A percentile compares a stretch with the other conserved stretches of the same genome.
Conservation (phyloP, 2,329 filamentous ascomycete genomes). For the Dactylellina parvicollis region DNA sequence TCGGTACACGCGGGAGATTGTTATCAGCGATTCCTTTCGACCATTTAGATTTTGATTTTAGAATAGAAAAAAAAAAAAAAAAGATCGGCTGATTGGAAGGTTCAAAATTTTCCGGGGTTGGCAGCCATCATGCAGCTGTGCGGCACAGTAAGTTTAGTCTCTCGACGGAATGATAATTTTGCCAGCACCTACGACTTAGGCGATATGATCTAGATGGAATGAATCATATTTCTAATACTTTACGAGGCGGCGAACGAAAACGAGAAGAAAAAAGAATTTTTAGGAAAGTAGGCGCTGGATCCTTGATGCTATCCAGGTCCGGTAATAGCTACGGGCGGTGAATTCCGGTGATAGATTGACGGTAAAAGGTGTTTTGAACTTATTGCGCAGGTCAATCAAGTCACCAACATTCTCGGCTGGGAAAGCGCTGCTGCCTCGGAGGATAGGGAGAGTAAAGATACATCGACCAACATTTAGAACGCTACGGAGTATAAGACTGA, state of each 20-base stretch:
- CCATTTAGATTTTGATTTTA: slow-evolving; percentile 26
- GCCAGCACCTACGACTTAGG: neutral
- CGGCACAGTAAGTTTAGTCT: slow-evolving; percentile 33
- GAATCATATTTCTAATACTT: slow-evolving; percentile 17
- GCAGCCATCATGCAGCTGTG: slow-evolving; percentile 37
- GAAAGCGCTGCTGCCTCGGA: neutral
- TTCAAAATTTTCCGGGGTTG: slow-evolving; percentile 39
- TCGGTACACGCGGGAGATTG: neutral
- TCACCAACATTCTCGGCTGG: neutral
- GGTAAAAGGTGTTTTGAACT: neutral
- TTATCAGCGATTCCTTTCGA: neutral
- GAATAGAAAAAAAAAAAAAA: neutral
- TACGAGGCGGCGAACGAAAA: slow-evolving; percentile 9
- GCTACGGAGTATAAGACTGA: neutral
- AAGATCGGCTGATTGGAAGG: slow-evolving; percentile 27
- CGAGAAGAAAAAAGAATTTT: neutral
- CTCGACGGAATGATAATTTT: slow-evolving; percentile 24
- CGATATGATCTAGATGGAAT: slow-evolving; percentile 25
- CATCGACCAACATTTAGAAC: neutral
- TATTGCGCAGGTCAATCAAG: neutral
- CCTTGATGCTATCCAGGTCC: neutral
- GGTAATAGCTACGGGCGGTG: neutral
- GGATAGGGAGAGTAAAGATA: neutral
- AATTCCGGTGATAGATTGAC: neutral
- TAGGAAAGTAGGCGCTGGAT: slow-evolving; percentile 1